These are phyloP conservation scores for Penicillium coprophilum DNA, from an alignment of 495 filamentous ascomycete genomes.

Conservation along the genomic window DNA sequence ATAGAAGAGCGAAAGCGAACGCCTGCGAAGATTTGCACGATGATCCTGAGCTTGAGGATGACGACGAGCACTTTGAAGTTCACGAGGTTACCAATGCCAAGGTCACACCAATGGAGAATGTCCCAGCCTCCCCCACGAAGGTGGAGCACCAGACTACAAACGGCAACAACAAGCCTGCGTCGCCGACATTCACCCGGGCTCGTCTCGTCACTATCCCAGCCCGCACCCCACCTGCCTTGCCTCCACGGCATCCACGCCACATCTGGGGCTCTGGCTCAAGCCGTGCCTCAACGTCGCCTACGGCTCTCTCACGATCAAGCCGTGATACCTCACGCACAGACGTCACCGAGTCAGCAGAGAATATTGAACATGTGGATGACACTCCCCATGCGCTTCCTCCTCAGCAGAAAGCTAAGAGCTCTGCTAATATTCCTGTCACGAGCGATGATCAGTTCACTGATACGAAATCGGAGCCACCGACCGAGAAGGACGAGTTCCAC, in stretches of 20 bases:
- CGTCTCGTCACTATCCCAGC: conserved; percentile 70
- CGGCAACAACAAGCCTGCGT: conserved; percentile 44
- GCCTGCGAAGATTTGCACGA: conserved; percentile 28
- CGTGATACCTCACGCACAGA: conserved; percentile 25
- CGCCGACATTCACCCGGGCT: conserved; percentile 57
- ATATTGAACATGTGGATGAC: conserved; percentile 13
- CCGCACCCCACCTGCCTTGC: conserved; percentile 64
- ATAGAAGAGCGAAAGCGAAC: not conserved
- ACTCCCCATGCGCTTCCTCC: conserved; percentile 21
- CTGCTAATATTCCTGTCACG: conserved; percentile 14
- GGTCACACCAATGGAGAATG: conserved; percentile 49
- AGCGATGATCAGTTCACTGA: conserved; percentile 23
- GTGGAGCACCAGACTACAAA: conserved; percentile 41
- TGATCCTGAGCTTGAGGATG: conserved; percentile 10
- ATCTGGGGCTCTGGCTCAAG: conserved; percentile 30
- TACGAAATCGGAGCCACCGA: conserved; percentile 20
- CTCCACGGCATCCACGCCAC: conserved; percentile 58
- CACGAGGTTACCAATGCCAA: conserved; percentile 45
- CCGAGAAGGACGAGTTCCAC: conserved; percentile 47
- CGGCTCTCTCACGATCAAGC: conserved; percentile 28
- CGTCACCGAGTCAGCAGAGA: conserved; percentile 12
- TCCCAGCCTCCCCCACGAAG: conserved; percentile 53
- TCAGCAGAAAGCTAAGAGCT: conserved; percentile 23
- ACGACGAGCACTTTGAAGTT: conserved; percentile 42
- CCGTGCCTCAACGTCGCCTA: conserved; percentile 29